Conservation (phyloP, 2,329 filamentous ascomycete species). For the Teratosphaeria gauchensis region DNA sequence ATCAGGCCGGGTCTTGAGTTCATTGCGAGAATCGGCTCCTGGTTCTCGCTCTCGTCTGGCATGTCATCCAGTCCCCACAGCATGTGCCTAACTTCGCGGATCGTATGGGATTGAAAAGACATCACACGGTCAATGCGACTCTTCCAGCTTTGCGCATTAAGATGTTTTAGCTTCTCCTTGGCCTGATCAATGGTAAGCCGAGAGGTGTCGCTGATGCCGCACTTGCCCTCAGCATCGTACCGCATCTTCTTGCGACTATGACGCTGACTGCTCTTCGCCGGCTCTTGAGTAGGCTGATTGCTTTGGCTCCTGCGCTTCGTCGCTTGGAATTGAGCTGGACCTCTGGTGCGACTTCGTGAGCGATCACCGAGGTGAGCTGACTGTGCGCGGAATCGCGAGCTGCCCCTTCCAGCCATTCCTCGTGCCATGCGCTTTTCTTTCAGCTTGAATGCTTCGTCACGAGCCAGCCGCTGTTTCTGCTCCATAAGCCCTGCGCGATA, state of each 20-base stretch:
- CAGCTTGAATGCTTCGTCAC: conserved; percentile 79
- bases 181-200: conserved; percentile 70
- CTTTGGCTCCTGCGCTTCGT: conserved; percentile 32
- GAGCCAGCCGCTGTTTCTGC: conserved; percentile 78
- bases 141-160: conserved; percentile 89
- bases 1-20: conserved; percentile 77
- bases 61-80: conserved; percentile 78
- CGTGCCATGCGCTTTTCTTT: conserved; percentile 82
- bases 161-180: conserved; percentile 60
- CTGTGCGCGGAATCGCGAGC: conserved; percentile 43
- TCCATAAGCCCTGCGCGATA: conserved; percentile 83
- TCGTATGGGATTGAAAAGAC: conserved; percentile 58
- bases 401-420: conserved; percentile 38
- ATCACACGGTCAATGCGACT: conserved; percentile 73
- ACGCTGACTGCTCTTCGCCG: conserved; percentile 16
- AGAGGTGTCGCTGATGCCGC: conserved; percentile 60
- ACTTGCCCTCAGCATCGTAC: conserved; percentile 74
- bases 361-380: conserved; percentile 41
- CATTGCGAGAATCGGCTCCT: conserved; percentile 75
- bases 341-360: conserved; percentile 15
- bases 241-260: conserved; percentile 34
- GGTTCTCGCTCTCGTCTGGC: conserved; percentile 71
- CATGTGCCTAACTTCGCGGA: conserved; percentile 65
- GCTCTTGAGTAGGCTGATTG: conserved; percentile 13
- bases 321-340: neutral